Conservation (phyloP, 768 basidiomycete genomes). For the Agaricus sinodeliciosus region DNA sequence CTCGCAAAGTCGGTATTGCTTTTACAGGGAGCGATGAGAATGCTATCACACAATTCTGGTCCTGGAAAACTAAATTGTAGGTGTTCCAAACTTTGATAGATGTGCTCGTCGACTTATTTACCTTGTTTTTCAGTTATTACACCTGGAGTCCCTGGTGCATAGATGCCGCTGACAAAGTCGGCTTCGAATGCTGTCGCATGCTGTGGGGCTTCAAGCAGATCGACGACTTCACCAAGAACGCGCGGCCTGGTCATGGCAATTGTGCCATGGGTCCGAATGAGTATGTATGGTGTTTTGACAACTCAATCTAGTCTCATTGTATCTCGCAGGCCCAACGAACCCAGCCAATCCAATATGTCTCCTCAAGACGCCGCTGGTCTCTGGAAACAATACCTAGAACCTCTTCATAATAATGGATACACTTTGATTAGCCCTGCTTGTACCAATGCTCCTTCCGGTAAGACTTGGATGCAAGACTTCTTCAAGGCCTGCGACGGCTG, state of each 20-base stretch:
- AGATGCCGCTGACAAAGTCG: conserved; percentile 28
- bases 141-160: conserved; percentile 53
- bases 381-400: conserved; percentile 59
- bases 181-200: conserved; percentile 57
- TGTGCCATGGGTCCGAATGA: conserved; percentile 65
- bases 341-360: conserved; percentile 52
- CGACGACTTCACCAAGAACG: conserved; percentile 36
- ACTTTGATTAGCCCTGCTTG: conserved; percentile 57
- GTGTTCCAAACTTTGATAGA: conserved; percentile 9
- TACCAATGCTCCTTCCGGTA: conserved; percentile 53
- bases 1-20: conserved; percentile 53
- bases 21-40: conserved; percentile 56
- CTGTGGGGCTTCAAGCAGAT: conserved; percentile 59
- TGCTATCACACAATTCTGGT: conserved; percentile 46
- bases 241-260: conserved; percentile 45
- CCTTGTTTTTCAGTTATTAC: conserved; percentile 37
- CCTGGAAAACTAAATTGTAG: conserved; percentile 36
- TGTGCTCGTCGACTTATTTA: background rate
- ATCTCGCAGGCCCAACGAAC: conserved; percentile 56
- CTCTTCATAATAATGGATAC: conserved; percentile 52
- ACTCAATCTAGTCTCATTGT: background rate
- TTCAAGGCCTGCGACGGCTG: conserved; percentile 45
- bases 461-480: conserved; percentile 61
- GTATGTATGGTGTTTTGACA: conserved; percentile 34
- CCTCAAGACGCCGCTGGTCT: conserved; percentile 42